Percentiles rank a stretch among this genome's conserved stretches.
These are phyloP conservation scores for Malania oleifera DNA, from an alignment of 164 flowering plant genomes.

Conservation along the genomic window DNA sequence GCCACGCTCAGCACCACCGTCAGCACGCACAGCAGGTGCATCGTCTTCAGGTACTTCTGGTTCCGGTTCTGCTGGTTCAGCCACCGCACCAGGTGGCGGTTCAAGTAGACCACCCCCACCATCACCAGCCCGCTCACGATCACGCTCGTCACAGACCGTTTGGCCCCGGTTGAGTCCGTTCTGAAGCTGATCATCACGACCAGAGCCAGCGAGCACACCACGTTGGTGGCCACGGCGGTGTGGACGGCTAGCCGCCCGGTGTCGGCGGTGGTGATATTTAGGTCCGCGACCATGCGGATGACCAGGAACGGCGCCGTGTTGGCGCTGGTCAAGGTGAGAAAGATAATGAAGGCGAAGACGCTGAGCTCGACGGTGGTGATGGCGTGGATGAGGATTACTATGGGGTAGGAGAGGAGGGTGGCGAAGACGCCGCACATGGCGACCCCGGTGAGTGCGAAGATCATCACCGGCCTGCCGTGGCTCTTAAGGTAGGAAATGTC, in stretches of 20 bases:
- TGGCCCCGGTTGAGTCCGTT: too few species aligned
- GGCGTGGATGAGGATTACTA: conserved; percentile 21
- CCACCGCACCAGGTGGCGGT: conserved; percentile 27
- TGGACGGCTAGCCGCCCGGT: conserved; percentile 45
- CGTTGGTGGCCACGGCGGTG: conserved; percentile 37
- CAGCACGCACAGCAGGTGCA: conserved; percentile 30
- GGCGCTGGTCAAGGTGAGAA: conserved; percentile 21
- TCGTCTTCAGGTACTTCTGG: conserved; percentile 37
- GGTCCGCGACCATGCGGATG: conserved; percentile 35
- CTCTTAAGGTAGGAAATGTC: conserved; percentile 37
- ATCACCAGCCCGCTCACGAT: conserved; percentile 10
- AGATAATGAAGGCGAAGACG: conserved; percentile 20
- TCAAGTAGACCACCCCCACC: conserved; percentile 16
- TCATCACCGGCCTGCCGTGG: conserved; percentile 15
- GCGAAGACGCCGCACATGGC: conserved; percentile 28
- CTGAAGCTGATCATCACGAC: too few species aligned
- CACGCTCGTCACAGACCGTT: too few species aligned
- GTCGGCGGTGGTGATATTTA: conserved; percentile 42
- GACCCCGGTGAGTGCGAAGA: conserved; percentile 31
- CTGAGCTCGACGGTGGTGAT: conserved; percentile 6
- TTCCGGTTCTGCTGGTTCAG: conserved; percentile 30
- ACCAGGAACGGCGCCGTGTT: conserved; percentile 47
- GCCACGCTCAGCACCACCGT: conserved; percentile 20
- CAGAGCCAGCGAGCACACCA: conserved; percentile 25
- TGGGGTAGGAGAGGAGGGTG: conserved; percentile 16